Conservation (phyloP, 2,329 filamentous ascomycete species). For the Ilyonectria mors-panacis region DNA sequence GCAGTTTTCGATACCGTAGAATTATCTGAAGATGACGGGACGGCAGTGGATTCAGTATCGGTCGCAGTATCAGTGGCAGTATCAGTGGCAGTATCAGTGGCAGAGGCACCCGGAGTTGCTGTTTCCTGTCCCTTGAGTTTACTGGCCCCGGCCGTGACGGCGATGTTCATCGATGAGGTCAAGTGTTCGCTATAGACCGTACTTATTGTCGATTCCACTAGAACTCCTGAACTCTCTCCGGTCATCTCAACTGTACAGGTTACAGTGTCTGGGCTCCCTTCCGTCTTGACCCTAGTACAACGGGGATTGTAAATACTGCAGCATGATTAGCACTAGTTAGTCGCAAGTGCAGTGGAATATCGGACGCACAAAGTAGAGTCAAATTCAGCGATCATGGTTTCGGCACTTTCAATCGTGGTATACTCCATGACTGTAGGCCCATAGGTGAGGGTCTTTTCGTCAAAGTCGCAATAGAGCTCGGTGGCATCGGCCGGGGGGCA, state of each 20-base stretch:
- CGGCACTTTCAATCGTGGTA: background rate
- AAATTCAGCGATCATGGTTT: background rate
- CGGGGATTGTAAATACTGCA: background rate
- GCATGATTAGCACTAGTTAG: background rate
- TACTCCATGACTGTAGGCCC: background rate
- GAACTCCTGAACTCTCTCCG: background rate
- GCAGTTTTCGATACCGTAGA: background rate
- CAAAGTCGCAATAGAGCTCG: background rate
- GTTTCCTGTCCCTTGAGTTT: background rate
- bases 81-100: background rate
- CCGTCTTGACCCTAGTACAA: background rate
- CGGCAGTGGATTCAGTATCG: background rate
- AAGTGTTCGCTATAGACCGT: background rate
- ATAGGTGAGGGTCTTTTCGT: background rate
- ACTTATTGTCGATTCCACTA: background rate
- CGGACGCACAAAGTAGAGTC: background rate
- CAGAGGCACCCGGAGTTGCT: background rate
- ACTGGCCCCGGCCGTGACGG: background rate
- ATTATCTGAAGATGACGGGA: background rate
- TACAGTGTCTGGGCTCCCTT: background rate
- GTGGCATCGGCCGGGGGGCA: background rate
- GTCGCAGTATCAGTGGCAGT: background rate
- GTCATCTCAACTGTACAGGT: background rate
- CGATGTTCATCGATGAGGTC: background rate
- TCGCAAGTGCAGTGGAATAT: background rate